These are phyloP conservation scores for Penicillium cinerascens DNA, from an alignment of 495 filamentous ascomycete species.

Conservation along the genomic window DNA sequence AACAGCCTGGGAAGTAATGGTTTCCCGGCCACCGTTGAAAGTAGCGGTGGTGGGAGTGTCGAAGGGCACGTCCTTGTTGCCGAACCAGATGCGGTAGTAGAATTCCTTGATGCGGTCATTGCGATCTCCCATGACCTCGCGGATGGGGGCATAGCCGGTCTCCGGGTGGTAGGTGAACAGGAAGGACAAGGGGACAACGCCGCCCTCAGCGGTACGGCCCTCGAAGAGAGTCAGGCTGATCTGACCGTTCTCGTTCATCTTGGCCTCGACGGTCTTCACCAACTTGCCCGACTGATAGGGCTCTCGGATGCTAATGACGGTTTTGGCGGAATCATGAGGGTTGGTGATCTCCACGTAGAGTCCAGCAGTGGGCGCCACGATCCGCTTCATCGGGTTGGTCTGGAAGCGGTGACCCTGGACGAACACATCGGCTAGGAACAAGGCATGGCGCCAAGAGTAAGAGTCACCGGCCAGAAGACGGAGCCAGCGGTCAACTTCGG, in stretches of 20 bases:
- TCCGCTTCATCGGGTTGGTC: conserved; percentile 88
- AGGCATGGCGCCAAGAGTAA: conserved; percentile 90
- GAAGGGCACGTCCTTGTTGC: conserved; percentile 77
- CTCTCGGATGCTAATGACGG: conserved; percentile 74
- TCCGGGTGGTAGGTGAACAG: conserved; percentile 90
- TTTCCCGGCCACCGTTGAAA: conserved; percentile 83
- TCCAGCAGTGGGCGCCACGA: conserved; percentile 80
- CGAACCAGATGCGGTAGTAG: conserved; percentile 94
- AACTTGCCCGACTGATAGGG: conserved; percentile 61
- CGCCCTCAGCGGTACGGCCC: conserved; percentile 75
- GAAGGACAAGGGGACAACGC: conserved; percentile 74
- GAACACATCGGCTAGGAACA: conserved; percentile 93
- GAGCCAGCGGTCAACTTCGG: conserved; percentile 79
- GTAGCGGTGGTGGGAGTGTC: conserved; percentile 76
- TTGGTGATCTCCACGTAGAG: conserved; percentile 84
- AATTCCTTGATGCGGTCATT: conserved; percentile 98
- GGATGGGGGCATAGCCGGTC: conserved; percentile 89
- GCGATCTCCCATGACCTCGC: conserved; percentile 89
- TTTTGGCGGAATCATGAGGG: conserved; percentile 74
- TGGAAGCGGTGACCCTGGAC: conserved; percentile 96
- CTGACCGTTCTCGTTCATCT: conserved; percentile 67
- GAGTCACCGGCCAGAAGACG: conserved; percentile 78
- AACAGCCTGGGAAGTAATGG: conserved; percentile 85
- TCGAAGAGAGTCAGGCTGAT: conserved; percentile 85
- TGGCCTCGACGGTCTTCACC: conserved; percentile 81